Evolutionary conservation across 345 rosid genomes (phyloP).

Genomic region (Hibiscus tridactylites): DNA sequence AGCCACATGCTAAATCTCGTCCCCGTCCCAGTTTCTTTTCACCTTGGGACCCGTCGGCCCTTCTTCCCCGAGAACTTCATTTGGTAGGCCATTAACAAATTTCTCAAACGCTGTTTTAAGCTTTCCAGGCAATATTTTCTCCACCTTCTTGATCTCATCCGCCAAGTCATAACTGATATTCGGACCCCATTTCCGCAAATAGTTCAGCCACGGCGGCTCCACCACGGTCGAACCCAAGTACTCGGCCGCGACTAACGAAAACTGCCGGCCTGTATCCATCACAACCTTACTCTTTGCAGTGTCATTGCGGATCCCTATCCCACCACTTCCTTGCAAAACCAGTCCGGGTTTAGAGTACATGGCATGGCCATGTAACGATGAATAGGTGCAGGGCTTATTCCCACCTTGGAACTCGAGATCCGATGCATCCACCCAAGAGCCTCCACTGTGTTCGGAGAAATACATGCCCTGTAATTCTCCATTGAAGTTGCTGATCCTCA

Average conservation of each 20-base stretch:
- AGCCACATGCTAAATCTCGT: not conserved
- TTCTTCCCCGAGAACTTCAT: not conserved
- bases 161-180: not conserved
- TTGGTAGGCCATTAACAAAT: not conserved
- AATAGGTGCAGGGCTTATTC: slow-evolving; percentile 35
- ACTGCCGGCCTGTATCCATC: slow-evolving; percentile 36
- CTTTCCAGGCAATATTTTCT: not conserved
- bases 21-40: not conserved
- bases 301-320: slow-evolving; percentile 46
- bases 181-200: not conserved
- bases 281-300: slow-evolving; percentile 47
- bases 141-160: not conserved
- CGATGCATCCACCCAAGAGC: slow-evolving; percentile 56
- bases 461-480: slow-evolving; percentile 51
- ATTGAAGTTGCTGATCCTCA: slow-evolving; percentile 68
- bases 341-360: slow-evolving; percentile 61
- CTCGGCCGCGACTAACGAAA: slow-evolving; percentile 47
- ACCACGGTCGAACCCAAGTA: slow-evolving; percentile 24
- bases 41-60: not conserved
- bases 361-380: slow-evolving; percentile 77
- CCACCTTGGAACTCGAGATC: slow-evolving; percentile 35
- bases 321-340: not conserved
- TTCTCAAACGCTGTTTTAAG: not conserved
- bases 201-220: not conserved
- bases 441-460: slow-evolving; percentile 63